phyloP scores from a whole-genome alignment of 2,329 filamentous ascomycete genomes.

The Verticillium tricorpus region DNA sequence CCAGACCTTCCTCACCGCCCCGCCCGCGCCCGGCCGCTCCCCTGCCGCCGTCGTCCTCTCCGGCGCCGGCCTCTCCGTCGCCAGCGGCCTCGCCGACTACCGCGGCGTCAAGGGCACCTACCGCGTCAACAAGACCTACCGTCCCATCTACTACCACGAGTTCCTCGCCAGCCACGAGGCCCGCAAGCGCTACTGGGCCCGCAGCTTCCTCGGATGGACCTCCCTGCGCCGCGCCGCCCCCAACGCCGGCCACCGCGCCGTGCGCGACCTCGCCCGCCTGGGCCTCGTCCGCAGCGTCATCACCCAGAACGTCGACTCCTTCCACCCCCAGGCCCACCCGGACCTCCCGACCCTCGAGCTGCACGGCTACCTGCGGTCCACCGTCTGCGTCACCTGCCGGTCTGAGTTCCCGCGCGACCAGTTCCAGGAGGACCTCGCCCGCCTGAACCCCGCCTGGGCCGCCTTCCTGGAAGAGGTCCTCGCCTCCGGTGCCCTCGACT shows the following conservation, averaged over 20 bases:
- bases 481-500: slow-evolving; percentile 68
- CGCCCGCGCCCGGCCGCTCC: slow-evolving; percentile 44
- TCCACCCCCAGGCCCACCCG: slow-evolving; percentile 77
- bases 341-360: slow-evolving; percentile 73
- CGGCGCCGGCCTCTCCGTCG: slow-evolving; percentile 89
- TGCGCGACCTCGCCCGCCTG: slow-evolving; percentile 65
- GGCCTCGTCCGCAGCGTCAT: slow-evolving; percentile 74
- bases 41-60: slow-evolving; percentile 52
- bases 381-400: slow-evolving; percentile 76
- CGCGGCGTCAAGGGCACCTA: slow-evolving; percentile 88
- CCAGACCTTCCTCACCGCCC: slow-evolving; percentile 66
- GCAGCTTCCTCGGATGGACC: slow-evolving; percentile 91
- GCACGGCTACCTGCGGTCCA: slow-evolving; percentile 81
- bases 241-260: slow-evolving; percentile 74
- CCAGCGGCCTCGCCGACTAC: slow-evolving; percentile 90
- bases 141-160: slow-evolving; percentile 90
- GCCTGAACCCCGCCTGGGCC: slow-evolving; percentile 83
- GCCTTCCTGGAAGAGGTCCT: slow-evolving; percentile 69
- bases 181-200: slow-evolving; percentile 90
- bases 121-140: slow-evolving; percentile 82
- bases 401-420: slow-evolving; percentile 63
- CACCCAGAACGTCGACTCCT: slow-evolving; percentile 97
- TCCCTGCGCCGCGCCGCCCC: slow-evolving; percentile 73
- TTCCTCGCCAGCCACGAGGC: slow-evolving; percentile 79
- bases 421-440: slow-evolving; percentile 73